Evolutionary conservation across 805 yeast species (phyloP).

Genomic region (Candida railenensis): DNA sequence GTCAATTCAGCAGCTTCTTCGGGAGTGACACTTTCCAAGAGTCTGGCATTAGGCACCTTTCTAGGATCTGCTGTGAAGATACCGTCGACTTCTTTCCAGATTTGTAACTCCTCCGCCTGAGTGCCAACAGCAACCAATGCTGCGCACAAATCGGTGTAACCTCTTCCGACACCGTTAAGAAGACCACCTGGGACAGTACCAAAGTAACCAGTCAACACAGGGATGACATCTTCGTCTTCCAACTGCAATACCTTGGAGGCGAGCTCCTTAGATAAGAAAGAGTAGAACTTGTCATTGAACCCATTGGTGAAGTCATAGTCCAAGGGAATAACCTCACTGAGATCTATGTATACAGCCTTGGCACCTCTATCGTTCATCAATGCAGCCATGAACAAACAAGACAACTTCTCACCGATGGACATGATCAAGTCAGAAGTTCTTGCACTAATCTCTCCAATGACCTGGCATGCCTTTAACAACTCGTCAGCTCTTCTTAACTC

Average conservation of each 20-base stretch:
- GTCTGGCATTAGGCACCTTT: conserved; percentile 85
- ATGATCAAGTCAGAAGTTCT: conserved; percentile 87
- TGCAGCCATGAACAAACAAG: conserved; percentile 86
- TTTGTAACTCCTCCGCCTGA: conserved; percentile 90
- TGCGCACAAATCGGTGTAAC: conserved; percentile 97
- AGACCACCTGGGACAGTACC: conserved; percentile 97
- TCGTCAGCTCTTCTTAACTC: conserved; percentile 71
- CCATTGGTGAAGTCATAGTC: conserved; percentile 56
- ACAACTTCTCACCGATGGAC: conserved; percentile 91
- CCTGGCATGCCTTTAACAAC: conserved; percentile 80
- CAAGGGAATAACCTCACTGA: conserved; percentile 68
- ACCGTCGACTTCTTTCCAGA: conserved; percentile 99
- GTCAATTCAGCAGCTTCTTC: conserved; percentile 99
- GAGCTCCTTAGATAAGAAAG: conserved; percentile 50
- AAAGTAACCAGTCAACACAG: conserved; percentile 94
- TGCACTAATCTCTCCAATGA: conserved; percentile 87
- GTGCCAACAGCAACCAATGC: conserved; percentile 93
- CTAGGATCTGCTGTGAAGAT: conserved; percentile 98
- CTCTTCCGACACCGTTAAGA: conserved; percentile 91
- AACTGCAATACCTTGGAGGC: conserved; percentile 45
- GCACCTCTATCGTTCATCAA: conserved; percentile 82
- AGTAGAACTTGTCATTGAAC: conserved; percentile 67
- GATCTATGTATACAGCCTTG: conserved; percentile 74
- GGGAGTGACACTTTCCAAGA: conserved; percentile 87
- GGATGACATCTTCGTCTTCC: conserved; percentile 52